Conservation (phyloP, 225 moss, liverwort and hornwort genomes). For the Polytrichum commune region DNA sequence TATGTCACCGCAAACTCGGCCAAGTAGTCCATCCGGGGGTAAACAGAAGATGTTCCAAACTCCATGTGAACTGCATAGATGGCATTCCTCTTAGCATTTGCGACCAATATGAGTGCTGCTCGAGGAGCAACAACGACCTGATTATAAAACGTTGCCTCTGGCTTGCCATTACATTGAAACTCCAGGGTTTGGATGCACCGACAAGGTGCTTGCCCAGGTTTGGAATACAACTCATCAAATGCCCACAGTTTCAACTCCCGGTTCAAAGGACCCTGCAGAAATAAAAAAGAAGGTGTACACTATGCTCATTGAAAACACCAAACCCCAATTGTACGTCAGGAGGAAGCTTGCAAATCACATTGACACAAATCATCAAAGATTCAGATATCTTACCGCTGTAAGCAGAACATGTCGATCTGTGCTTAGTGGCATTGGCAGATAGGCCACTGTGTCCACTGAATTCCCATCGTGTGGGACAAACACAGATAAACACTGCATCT, state of each 20-base stretch:
- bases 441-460: slow-evolving; percentile 65
- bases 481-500: slow-evolving; percentile 46
- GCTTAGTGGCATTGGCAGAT: slow-evolving; percentile 47
- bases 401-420: slow-evolving; percentile 42
- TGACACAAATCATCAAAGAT: no score
- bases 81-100: slow-evolving; percentile 66
- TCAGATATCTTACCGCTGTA: slow-evolving; percentile 29
- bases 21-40: slow-evolving; percentile 74
- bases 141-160: slow-evolving; percentile 68
- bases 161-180: slow-evolving; percentile 50
- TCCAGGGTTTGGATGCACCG: slow-evolving; percentile 67
- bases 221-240: slow-evolving; percentile 42
- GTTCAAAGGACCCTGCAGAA: slow-evolving; percentile 63
- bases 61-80: slow-evolving; percentile 77
- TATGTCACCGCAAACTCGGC: slow-evolving; percentile 77
- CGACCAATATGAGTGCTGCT: slow-evolving; percentile 67
- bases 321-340: no score
- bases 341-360: no score
- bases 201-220: slow-evolving; percentile 57
- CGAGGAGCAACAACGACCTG: slow-evolving; percentile 56
- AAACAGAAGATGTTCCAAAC: slow-evolving; percentile 29
- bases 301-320: no score
- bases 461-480: slow-evolving; percentile 64
- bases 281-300: no score
- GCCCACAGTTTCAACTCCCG: slow-evolving; percentile 68